Evolutionary conservation across 768 basidiomycete species (phyloP).

Genomic region (Tylopilus plumbeoviolaceoides): DNA sequence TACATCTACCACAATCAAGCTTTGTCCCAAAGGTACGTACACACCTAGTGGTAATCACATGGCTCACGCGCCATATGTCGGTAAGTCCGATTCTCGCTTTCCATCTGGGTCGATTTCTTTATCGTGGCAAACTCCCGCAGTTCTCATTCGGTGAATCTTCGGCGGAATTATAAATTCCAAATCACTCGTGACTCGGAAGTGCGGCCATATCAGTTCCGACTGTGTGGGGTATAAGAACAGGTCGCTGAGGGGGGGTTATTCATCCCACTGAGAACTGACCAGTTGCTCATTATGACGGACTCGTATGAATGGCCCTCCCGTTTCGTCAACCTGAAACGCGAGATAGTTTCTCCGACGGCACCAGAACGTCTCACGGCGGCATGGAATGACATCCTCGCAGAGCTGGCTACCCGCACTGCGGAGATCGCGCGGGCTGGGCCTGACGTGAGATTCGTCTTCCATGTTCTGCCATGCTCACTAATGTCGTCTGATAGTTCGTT

Average conservation of each 20-base stretch:
- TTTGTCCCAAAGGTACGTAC: neutral
- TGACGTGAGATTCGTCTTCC: conserved; percentile 35
- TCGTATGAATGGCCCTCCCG: conserved; percentile 31
- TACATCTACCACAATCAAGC: neutral
- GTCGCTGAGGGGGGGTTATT: neutral
- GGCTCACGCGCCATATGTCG: too few relatives aligned
- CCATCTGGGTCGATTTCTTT: too few relatives aligned
- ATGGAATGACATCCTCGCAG: conserved; percentile 54
- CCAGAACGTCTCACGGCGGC: conserved; percentile 45
- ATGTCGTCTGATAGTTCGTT: conserved; percentile 40
- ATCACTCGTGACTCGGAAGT: neutral
- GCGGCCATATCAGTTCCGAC: neutral
- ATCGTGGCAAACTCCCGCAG: neutral
- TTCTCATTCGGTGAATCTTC: conserved; percentile 7
- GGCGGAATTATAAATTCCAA: neutral
- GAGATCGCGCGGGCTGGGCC: conserved; percentile 45
- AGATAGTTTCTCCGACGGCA: conserved; percentile 50
- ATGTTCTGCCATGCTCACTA: neutral
- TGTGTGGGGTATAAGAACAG: conserved; percentile 12
- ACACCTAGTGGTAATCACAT: neutral
- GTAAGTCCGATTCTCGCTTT: too few relatives aligned
- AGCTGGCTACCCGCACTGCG: conserved; percentile 44
- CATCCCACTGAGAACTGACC: neutral
- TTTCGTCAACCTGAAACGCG: conserved; percentile 54
- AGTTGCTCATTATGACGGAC: conserved; percentile 10